phyloP scores from a whole-genome alignment of 179 eudicot species.

The Carnegiea gigantea region DNA sequence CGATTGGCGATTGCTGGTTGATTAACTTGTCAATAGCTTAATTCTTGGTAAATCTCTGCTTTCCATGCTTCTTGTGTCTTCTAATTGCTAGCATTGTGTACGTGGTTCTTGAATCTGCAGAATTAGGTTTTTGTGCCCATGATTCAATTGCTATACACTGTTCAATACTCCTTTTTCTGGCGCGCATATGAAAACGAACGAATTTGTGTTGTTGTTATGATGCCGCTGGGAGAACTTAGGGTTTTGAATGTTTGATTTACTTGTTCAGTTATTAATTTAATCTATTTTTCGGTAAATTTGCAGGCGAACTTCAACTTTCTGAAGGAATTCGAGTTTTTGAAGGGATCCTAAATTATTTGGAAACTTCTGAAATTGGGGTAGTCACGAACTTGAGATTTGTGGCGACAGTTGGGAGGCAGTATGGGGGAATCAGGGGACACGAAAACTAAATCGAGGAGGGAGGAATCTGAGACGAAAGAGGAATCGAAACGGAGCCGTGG shows the following conservation, averaged over 20 bases:
- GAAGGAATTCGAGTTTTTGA: neutral
- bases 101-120: neutral
- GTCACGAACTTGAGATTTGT: neutral
- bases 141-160: neutral
- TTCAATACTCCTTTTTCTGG: neutral
- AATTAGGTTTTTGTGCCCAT: neutral
- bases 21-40: neutral
- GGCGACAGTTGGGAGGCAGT: neutral
- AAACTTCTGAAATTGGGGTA: neutral
- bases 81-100: neutral
- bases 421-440: conserved; percentile 54
- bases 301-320: neutral
- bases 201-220: neutral
- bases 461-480: conserved; percentile 39
- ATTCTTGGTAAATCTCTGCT: neutral
- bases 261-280: neutral
- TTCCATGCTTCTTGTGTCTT: neutral
- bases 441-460: conserved; percentile 58
- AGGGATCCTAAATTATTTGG: neutral
- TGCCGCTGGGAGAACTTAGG: neutral
- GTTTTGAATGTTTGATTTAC: neutral
- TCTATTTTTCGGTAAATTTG: neutral
- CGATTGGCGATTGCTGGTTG: neutral
- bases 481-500: conserved; percentile 46
- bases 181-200: neutral